Evolutionary conservation across 805 yeast genomes (phyloP).

Genomic region (Saturnispora mendoncae): DNA sequence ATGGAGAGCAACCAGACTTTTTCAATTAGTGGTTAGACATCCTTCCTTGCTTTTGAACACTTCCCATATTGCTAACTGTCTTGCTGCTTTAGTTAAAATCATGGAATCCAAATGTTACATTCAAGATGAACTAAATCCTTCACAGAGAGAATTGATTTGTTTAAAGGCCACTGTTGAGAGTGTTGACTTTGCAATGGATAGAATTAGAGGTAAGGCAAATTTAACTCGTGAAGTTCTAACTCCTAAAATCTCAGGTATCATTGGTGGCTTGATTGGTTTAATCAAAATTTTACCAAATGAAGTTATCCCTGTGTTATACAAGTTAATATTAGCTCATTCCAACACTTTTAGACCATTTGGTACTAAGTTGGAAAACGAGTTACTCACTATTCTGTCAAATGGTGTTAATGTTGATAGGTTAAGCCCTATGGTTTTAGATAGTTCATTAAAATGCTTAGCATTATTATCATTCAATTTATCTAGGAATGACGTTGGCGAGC

Average conservation of each 20-base stretch:
- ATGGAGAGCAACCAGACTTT: conserved; percentile 54
- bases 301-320: conserved; percentile 34
- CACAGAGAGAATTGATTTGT: conserved; percentile 19
- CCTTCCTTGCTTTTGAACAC: conserved; percentile 31
- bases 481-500: conserved; percentile 38
- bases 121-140: conserved; percentile 24
- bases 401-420: conserved; percentile 31
- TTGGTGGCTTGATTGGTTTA: conserved; percentile 44
- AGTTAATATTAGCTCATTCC: conserved; percentile 47
- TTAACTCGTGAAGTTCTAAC: conserved; percentile 77
- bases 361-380: conserved; percentile 44
- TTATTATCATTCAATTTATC: conserved; percentile 47
- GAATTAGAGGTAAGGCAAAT: conserved; percentile 71
- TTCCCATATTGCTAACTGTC: conserved; percentile 29
- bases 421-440: conserved; percentile 32
- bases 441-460: conserved; percentile 44
- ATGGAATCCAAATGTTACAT: conserved; percentile 32
- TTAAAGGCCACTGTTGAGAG: conserved; percentile 33
- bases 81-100: conserved; percentile 34
- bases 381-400: conserved; percentile 30
- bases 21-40: conserved; percentile 29
- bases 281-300: conserved; percentile 31
- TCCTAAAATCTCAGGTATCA: conserved; percentile 61
- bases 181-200: conserved; percentile 33
- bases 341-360: conserved; percentile 79